Percentiles rank a stretch among this genome's conserved stretches.
Evolutionary conservation across 139 green algal species (phyloP).

Genomic region (Coccomyxa sp.): DNA sequence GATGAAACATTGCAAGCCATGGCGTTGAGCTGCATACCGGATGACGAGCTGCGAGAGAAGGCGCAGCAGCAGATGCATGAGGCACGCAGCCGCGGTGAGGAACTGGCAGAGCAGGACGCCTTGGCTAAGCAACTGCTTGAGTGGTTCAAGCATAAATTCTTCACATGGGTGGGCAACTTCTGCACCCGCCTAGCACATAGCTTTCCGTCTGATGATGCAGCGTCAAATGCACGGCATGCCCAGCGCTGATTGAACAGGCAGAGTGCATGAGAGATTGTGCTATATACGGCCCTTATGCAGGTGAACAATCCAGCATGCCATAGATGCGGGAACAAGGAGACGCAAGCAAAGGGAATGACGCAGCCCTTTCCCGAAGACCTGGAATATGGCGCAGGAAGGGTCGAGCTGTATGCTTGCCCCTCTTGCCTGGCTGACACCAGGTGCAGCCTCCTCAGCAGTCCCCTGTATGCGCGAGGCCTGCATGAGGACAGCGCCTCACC

Average conservation of each 20-base stretch:
- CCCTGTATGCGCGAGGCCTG: background rate
- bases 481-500: background rate
- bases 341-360: background rate
- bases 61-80: slow-evolving; percentile 22
- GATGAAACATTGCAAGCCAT: slow-evolving; percentile 39
- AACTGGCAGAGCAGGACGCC: slow-evolving; percentile 32
- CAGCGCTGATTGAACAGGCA: background rate
- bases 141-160: slow-evolving; percentile 77
- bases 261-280: background rate
- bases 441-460: background rate
- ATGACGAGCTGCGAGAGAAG: slow-evolving; percentile 29
- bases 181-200: background rate
- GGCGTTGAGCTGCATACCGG: slow-evolving; percentile 48
- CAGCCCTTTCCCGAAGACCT: slow-evolving; percentile 42
- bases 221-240: background rate
- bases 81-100: slow-evolving; percentile 24
- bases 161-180: slow-evolving; percentile 52
- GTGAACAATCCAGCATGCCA: slow-evolving; percentile 43
- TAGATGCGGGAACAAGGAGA: slow-evolving; percentile 33
- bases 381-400: slow-evolving; percentile 25
- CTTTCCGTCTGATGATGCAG: background rate
- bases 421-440: slow-evolving; percentile 11
- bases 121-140: slow-evolving; percentile 46
- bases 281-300: background rate
- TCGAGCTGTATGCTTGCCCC: slow-evolving; percentile 65